phyloP scores from a whole-genome alignment of 192 early-diverging fungal species.

The Mortierella alpina region DNA sequence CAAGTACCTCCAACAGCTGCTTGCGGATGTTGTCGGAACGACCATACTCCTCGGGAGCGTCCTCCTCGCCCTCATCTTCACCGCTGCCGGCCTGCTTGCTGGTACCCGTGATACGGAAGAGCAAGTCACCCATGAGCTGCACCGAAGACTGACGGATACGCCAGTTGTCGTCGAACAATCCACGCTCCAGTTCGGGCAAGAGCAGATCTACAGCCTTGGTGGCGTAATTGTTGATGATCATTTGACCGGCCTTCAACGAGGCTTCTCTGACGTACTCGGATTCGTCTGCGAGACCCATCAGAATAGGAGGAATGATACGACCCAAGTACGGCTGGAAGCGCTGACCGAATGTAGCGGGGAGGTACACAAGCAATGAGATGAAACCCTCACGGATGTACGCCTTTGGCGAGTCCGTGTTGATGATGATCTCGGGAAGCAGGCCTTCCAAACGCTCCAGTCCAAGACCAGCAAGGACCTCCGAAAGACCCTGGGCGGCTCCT shows the following conservation, averaged over 20 bases:
- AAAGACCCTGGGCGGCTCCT: constrained; percentile 97
- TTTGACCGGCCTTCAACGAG: constrained; percentile 91
- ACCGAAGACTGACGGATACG: constrained; percentile 95
- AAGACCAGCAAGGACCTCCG: constrained; percentile 91
- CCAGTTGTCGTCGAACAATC: constrained; percentile 94
- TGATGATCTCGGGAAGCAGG: constrained; percentile 90
- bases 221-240: constrained; percentile 93
- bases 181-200: constrained; percentile 90
- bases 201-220: constrained; percentile 87
- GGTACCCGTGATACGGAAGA: constrained; percentile 92
- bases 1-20: constrained; percentile 82
- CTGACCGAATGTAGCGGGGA: constrained; percentile 94
- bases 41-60: constrained; percentile 63
- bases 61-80: constrained; percentile 71
- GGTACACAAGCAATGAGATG: constrained; percentile 93
- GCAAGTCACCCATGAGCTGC: constrained; percentile 93
- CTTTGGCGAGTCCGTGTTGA: constrained; percentile 76
- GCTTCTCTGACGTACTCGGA: constrained; percentile 92
- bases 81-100: constrained; percentile 55
- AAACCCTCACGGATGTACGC: constrained; percentile 95
- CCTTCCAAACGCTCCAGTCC: constrained; percentile 87
- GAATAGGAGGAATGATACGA: constrained; percentile 87
- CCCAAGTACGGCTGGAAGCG: constrained; percentile 93
- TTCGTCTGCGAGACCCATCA: constrained; percentile 95
- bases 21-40: constrained; percentile 73